Evolutionary conservation across 2,329 filamentous ascomycete genomes (phyloP).

Genomic region (Aspergillus flavus): DNA sequence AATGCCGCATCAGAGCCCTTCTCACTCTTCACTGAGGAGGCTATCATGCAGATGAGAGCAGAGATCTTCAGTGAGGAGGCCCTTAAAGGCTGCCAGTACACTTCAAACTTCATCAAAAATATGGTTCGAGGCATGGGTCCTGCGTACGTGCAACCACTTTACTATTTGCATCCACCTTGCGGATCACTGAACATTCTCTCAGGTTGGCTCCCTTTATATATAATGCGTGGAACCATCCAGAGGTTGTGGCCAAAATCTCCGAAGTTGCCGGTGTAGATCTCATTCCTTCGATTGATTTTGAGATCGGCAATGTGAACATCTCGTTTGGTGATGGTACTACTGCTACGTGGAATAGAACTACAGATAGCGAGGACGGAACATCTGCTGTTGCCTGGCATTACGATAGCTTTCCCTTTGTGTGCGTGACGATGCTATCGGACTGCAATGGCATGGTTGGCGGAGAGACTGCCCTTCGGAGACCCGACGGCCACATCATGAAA

Average conservation of each 20-base stretch:
- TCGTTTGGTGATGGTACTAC: constrained; percentile 34
- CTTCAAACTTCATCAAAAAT: constrained; percentile 57
- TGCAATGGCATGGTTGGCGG: constrained; percentile 64
- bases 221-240: constrained; percentile 59
- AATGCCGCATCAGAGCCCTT: constrained; percentile 66
- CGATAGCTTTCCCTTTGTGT: constrained; percentile 67
- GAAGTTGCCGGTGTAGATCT: constrained; percentile 62
- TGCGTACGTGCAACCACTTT: constrained; percentile 40
- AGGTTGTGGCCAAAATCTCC: constrained; percentile 57
- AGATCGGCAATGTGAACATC: constrained; percentile 63
- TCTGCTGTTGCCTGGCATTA: constrained; percentile 12
- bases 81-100: constrained; percentile 57
- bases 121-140: constrained; percentile 56
- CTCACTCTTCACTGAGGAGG: constrained; percentile 62
- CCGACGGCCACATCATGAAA: neutral
- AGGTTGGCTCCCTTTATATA: neutral
- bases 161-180: neutral
- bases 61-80: constrained; percentile 62
- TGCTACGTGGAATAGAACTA: neutral
- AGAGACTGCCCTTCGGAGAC: constrained; percentile 46
- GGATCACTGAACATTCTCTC: neutral
- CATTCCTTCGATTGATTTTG: constrained; percentile 59
- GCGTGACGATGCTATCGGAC: constrained; percentile 66
- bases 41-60: constrained; percentile 60
- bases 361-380: neutral